Base-by-base conservation (phyloP, 2,329 filamentous ascomycete genomes). In the Pochonia chlamydosporia region DNA sequence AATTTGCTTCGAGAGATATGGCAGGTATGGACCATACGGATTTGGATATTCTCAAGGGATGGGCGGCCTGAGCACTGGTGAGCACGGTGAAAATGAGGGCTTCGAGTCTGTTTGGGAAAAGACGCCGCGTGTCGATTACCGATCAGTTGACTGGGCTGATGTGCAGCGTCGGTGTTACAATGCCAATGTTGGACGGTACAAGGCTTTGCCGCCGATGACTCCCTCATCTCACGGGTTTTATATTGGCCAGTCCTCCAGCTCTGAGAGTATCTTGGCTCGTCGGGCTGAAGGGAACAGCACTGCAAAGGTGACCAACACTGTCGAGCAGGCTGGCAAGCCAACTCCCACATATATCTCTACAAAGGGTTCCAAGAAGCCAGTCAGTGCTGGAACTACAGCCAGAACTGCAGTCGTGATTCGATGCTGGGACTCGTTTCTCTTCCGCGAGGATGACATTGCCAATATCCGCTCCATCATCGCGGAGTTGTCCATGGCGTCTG, bases 1-100 rank as follows among this genome's bases (percentile, higher is more conserved):
- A 58, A 80, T 96, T 40, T 99, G 93, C 69, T 96, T 96, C 61
- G 93, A 99, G 56, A 79, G 93, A 2, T 95, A 88, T 62, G 92
- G 92, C 3, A 80, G 90, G 53, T 80, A 93, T 25, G 91, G 89
- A 0, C 87, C 92, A 0, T 99, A 99, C 57, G 92, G 92, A 0
- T 81, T 89, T 51, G 92, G 92, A 8, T 97, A 97, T 64, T 88
- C 86, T 26, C 72, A 78, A 28, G 82, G 82, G 49, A 82, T 78
- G 53, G 92, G 92, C 11, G 92, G 92, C 2, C 82, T 86, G 23
- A 90, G 92, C 4, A 83, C 87, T n/a, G 91, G 89, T 10, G 79
- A 95, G 64, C 83, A 90, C 57, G 89, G 89, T 20, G 87, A 96
- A 52, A 82, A 77, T 43, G 87, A 93, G 54, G 91, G 89, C 3